Conservation (phyloP, 345 rosid genomes). For the Lepidium africanum region DNA sequence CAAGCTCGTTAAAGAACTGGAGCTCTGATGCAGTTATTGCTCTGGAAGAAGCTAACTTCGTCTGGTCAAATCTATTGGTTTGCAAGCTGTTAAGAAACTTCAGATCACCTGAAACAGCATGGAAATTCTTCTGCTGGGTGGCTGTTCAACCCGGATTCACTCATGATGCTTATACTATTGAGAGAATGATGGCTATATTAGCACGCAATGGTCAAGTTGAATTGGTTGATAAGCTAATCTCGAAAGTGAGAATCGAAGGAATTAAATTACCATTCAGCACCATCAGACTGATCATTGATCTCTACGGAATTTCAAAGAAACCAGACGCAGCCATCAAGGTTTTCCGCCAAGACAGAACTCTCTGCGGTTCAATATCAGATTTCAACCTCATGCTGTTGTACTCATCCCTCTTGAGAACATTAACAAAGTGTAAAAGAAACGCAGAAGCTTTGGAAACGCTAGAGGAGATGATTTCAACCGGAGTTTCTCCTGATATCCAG, state of each 20-base stretch:
- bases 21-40: conserved; percentile 48
- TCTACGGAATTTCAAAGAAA: conserved; percentile 77
- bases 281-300: conserved; percentile 61
- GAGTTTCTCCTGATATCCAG: conserved; percentile 63
- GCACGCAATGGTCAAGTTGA: conserved; percentile 65
- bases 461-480: conserved; percentile 63
- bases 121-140: conserved; percentile 94
- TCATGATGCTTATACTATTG: conserved; percentile 66
- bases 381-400: conserved; percentile 66
- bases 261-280: conserved; percentile 76
- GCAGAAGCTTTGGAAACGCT: conserved; percentile 53
- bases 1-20: conserved; percentile 60
- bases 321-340: conserved; percentile 81
- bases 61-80: conserved; percentile 80
- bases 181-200: conserved; percentile 70
- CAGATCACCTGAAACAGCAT: conserved; percentile 60
- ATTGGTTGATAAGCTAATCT: conserved; percentile 58
- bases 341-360: conserved; percentile 47
- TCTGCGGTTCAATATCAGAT: conserved; percentile 45
- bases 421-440: conserved; percentile 69
- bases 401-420: conserved; percentile 65
- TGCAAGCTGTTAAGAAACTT: conserved; percentile 78
- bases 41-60: conserved; percentile 61
- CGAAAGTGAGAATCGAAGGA: conserved; percentile 56
- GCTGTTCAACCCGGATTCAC: conserved; percentile 74